phyloP scores from a whole-genome alignment of 108 stramenopile species.

The Nannochloropsis salina region DNA sequence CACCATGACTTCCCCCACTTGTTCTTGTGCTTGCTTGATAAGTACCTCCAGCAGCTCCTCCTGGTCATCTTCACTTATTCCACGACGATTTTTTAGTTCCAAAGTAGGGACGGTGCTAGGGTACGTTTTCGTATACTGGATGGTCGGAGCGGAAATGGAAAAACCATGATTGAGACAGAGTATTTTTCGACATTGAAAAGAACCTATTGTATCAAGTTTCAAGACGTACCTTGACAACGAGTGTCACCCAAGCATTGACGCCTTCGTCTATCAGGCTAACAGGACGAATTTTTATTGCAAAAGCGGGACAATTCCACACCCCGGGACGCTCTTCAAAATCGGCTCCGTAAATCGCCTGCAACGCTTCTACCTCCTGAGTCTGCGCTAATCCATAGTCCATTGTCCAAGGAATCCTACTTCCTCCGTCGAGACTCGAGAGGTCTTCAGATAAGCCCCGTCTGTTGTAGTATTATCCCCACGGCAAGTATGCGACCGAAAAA shows the following conservation, averaged over 20 bases:
- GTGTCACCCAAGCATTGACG: neutral
- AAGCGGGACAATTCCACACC: conserved; percentile 25
- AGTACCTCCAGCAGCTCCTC: neutral
- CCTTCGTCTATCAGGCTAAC: conserved; percentile 21
- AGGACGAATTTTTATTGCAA: conserved; percentile 31
- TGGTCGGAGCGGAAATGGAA: neutral
- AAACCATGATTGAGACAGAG: neutral
- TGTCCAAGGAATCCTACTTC: too few relatives aligned
- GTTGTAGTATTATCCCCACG: too few relatives aligned
- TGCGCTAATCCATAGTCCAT: neutral
- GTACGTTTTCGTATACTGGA: neutral
- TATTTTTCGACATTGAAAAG: neutral
- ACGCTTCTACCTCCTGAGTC: conserved; percentile 27
- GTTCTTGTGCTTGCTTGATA: neutral
- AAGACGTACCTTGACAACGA: conserved; percentile 7
- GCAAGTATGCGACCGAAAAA: too few relatives aligned
- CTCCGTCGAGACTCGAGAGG: too few relatives aligned
- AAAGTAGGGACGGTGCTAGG: neutral
- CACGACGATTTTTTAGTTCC: neutral
- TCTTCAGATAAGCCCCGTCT: too few relatives aligned
- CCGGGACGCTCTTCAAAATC: conserved; percentile 30
- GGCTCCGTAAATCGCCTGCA: conserved; percentile 32
- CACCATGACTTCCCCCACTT: neutral
- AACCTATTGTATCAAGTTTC: neutral
- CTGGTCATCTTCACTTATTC: neutral